Evolutionary conservation across 1,284 basidiomycete species (phyloP).

Genomic region (Stygiomarasmius scandens): DNA sequence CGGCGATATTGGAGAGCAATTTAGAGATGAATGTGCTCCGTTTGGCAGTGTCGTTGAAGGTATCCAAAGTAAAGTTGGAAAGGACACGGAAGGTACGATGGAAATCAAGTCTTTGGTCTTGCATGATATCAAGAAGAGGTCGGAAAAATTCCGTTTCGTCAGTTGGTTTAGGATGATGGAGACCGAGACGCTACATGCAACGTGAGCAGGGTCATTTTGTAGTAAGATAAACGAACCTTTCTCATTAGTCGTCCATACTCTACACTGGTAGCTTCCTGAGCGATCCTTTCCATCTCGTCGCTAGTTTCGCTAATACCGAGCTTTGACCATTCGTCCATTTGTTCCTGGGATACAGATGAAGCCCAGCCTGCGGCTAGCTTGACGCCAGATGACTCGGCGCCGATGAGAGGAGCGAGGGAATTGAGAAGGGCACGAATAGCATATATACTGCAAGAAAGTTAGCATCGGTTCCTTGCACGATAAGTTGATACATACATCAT

Average conservation of each 20-base stretch:
- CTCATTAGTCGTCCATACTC: slow-evolving; percentile 72
- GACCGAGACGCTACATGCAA: slow-evolving; percentile 66
- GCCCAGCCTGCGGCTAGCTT: slow-evolving; percentile 70
- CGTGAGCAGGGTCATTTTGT: background rate
- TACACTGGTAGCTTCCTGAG: slow-evolving; percentile 55
- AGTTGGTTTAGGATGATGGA: slow-evolving; percentile 51
- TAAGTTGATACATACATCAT: slow-evolving; percentile 49
- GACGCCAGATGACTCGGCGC: slow-evolving; percentile 67
- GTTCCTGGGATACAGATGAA: slow-evolving; percentile 50
- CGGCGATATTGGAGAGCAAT: slow-evolving; percentile 52
- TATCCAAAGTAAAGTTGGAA: slow-evolving; percentile 61
- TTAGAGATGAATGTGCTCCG: slow-evolving; percentile 50
- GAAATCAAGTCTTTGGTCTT: slow-evolving; percentile 77
- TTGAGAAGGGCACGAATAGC: slow-evolving; percentile 77
- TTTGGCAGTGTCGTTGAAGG: slow-evolving; percentile 22
- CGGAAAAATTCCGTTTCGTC: slow-evolving; percentile 66
- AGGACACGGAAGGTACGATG: slow-evolving; percentile 79
- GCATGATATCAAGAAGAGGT: slow-evolving; percentile 73
- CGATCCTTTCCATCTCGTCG: slow-evolving; percentile 60
- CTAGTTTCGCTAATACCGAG: slow-evolving; percentile 54
- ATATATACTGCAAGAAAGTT: slow-evolving; percentile 55
- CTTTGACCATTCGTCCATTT: slow-evolving; percentile 63
- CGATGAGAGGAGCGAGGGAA: slow-evolving; percentile 80
- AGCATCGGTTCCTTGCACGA: slow-evolving; percentile 14
- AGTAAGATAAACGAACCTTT: slow-evolving; percentile 47